Percentiles rank a stretch among this genome's conserved stretches.
Evolutionary conservation across 2,329 filamentous ascomycete species (phyloP).

Genomic region (Alternaria brassicae): DNA sequence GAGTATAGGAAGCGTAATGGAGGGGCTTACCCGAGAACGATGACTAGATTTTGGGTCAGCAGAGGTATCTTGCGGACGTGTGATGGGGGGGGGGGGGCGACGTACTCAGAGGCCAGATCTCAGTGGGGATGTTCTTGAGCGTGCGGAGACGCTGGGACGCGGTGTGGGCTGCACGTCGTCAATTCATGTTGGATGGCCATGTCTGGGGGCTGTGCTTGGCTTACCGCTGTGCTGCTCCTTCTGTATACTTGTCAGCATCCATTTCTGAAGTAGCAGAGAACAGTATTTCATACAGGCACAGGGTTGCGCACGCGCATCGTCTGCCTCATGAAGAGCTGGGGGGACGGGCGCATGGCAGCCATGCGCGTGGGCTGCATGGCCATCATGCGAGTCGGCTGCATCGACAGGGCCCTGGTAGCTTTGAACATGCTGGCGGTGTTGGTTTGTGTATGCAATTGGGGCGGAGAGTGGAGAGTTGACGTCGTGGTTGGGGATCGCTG

Average conservation of each 20-base stretch:
- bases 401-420: conserved; percentile 49
- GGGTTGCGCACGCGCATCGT: conserved; percentile 64
- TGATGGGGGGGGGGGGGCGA: conserved; percentile 16
- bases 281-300: conserved; percentile 69
- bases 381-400: conserved; percentile 52
- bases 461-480: conserved; percentile 26
- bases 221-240: conserved; percentile 71
- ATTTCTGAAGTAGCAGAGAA: neutral
- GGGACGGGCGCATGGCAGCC: conserved; percentile 48
- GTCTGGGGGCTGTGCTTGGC: conserved; percentile 35
- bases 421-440: conserved; percentile 40
- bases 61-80: neutral
- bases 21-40: conserved; percentile 79
- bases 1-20: neutral
- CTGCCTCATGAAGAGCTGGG: conserved; percentile 47
- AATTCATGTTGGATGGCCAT: conserved; percentile 21
- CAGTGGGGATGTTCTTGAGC: conserved; percentile 87
- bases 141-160: conserved; percentile 93
- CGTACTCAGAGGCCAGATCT: conserved; percentile 93
- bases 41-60: conserved; percentile 61
- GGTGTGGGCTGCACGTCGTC: conserved; percentile 76
- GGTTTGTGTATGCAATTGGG: conserved; percentile 29
- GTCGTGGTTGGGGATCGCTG: conserved; percentile 26
- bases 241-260: conserved; percentile 56
- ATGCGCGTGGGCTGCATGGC: conserved; percentile 53